Percentiles rank a stretch among this genome's conserved stretches.
Conservation (phyloP, 75 land plant species). For the Pinus taeda region DNA sequence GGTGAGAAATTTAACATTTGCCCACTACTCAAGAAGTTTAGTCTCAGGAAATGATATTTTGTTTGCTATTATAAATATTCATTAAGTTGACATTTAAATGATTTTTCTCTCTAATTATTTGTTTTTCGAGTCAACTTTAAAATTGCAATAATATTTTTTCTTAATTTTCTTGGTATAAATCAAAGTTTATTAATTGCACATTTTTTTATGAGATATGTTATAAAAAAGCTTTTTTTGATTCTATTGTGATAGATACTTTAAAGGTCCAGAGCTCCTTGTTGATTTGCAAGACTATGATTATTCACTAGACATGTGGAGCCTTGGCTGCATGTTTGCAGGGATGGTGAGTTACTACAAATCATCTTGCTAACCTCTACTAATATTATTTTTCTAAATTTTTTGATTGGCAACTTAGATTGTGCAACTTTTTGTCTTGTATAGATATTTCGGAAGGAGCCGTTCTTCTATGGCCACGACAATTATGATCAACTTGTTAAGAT, state of each 20-base stretch:
- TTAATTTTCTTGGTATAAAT: not conserved
- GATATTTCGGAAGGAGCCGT: conserved; percentile 96
- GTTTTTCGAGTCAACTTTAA: not conserved
- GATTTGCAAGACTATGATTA: conserved; percentile 33
- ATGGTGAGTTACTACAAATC: conserved; percentile 47
- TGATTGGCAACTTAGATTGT: not conserved
- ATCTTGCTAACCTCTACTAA: not conserved
- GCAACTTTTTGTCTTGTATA: conserved; percentile 18
- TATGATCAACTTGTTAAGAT: conserved; percentile 94
- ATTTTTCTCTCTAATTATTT: not conserved
- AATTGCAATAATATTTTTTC: not conserved
- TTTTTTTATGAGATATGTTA: conserved; percentile 1
- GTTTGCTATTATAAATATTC: too few species aligned
- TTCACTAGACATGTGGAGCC: conserved; percentile 43
- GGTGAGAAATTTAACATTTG: too few species aligned
- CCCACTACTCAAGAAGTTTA: too few species aligned
- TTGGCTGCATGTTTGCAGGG: conserved; percentile 55
- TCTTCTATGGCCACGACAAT: conserved; percentile 94
- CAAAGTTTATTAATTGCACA: not conserved
- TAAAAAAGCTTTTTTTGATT: not conserved
- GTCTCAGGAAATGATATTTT: too few species aligned
- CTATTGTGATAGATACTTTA: conserved; percentile 56
- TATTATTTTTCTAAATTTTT: too few species aligned
- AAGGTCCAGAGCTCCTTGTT: conserved; percentile 79
- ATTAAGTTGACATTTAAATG: too few species aligned